A percentile compares a stretch with the other conserved stretches of the same genome.
Conservation (phyloP, 1,284 basidiomycete genomes). For the Hortiboletus rubellus region DNA sequence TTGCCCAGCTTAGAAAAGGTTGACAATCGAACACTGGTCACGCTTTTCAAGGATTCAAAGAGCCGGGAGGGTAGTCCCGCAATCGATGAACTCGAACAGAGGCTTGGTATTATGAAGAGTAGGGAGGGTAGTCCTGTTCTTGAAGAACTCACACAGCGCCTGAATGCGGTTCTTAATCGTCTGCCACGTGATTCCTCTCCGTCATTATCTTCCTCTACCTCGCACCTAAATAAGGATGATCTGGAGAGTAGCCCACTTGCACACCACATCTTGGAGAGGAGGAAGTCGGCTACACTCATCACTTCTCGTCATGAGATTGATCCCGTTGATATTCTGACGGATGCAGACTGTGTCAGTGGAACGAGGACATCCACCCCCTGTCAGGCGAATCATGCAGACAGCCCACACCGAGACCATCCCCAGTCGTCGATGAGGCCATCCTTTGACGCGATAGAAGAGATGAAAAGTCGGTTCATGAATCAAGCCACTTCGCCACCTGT, state of each 20-base stretch:
- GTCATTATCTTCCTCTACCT: slow-evolving; percentile 11
- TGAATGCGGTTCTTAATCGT: slow-evolving; percentile 47
- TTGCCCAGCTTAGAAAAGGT: slow-evolving; percentile 29
- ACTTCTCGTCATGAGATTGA: slow-evolving; percentile 7
- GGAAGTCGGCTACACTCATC: slow-evolving; percentile 14
- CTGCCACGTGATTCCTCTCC: slow-evolving; percentile 30
- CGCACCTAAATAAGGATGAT: slow-evolving; percentile 16
- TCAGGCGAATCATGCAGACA: slow-evolving; percentile 6
- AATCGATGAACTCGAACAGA: slow-evolving; percentile 56
- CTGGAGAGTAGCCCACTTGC: slow-evolving; percentile 34
- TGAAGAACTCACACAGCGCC: slow-evolving; percentile 54
- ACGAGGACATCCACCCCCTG: not conserved
- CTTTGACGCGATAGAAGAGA: slow-evolving; percentile 58
- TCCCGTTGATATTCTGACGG: slow-evolving; percentile 1
- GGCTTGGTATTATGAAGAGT: slow-evolving; percentile 53
- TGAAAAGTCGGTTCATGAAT: slow-evolving; percentile 60
- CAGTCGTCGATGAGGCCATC: slow-evolving; percentile 39
- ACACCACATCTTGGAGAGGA: slow-evolving; percentile 29
- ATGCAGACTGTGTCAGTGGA: slow-evolving; percentile 6
- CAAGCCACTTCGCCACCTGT: slow-evolving; percentile 32
- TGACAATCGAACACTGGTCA: slow-evolving; percentile 42
- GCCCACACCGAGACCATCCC: slow-evolving; percentile 16
- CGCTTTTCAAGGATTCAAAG: slow-evolving; percentile 37
- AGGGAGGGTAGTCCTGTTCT: slow-evolving; percentile 64
- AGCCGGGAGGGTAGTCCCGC: slow-evolving; percentile 53